phyloP scores from a whole-genome alignment of 1,139 yeast species.

The Suhomyces kunorum region DNA sequence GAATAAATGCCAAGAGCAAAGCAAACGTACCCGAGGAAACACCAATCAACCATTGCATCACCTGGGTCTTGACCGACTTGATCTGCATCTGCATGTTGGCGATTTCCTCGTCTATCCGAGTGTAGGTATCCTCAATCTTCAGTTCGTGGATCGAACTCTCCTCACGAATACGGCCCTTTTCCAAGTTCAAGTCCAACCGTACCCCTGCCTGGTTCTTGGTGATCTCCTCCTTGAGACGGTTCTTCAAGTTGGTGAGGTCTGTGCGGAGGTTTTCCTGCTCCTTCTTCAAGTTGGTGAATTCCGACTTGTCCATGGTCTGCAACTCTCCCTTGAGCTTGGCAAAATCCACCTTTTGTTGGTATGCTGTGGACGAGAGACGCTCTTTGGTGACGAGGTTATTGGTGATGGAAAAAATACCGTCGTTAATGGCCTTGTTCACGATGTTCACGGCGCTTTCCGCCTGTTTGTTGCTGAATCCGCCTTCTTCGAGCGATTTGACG shows the following conservation, averaged over 20 bases:
- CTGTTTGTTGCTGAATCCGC: conserved; percentile 70
- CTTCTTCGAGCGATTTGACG: conserved; percentile 68
- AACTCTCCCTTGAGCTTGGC: conserved; percentile 91
- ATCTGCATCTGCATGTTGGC: conserved; percentile 94
- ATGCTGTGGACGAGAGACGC: conserved; percentile 76
- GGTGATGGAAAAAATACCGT: conserved; percentile 76
- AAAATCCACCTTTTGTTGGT: conserved; percentile 95
- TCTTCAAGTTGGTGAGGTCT: conserved; percentile 83
- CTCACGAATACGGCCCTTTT: conserved; percentile 93
- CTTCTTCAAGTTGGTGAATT: conserved; percentile 75
- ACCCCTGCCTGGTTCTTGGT: conserved; percentile 91
- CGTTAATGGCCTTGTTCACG: conserved; percentile 75
- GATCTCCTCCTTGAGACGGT: conserved; percentile 84
- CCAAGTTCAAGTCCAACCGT: conserved; percentile 83
- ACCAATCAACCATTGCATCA: conserved; percentile 97
- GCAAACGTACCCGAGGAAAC: conserved; percentile 98
- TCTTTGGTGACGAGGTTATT: conserved; percentile 80
- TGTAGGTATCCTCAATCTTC: conserved; percentile 91
- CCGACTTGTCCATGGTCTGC: conserved; percentile 84
- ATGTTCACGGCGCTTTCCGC: conserved; percentile 79
- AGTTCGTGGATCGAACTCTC: conserved; percentile 90
- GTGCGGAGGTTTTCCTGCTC: conserved; percentile 86
- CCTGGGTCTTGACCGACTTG: conserved; percentile 92
- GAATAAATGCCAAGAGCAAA: conserved; percentile 82
- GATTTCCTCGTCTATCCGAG: conserved; percentile 92